These are phyloP conservation scores for Daldinia concentrica DNA, from an alignment of 495 filamentous ascomycete species.

Conservation along the genomic window DNA sequence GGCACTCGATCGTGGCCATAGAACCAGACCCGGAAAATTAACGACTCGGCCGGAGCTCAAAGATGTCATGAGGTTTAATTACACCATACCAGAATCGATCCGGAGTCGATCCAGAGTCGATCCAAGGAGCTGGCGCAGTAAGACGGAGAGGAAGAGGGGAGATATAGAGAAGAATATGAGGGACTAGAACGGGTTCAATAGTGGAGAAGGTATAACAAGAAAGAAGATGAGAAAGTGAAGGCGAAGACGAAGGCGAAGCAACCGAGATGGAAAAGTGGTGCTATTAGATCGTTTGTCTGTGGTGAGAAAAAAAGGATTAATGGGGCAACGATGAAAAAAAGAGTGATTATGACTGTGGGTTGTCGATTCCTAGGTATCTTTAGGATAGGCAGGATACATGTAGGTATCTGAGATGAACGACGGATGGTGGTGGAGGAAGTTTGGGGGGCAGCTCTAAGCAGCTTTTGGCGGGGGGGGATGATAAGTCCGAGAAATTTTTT, in stretches of 20 bases:
- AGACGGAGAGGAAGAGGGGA: not conserved
- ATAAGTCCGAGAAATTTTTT: constrained; percentile 42
- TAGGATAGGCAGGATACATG: not conserved
- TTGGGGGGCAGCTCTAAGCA: constrained; percentile 38
- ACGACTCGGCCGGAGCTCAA: constrained; percentile 45
- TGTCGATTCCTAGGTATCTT: constrained; percentile 8
- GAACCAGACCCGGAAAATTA: constrained; percentile 37
- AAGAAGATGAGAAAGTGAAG: not conserved
- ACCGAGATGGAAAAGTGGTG: not conserved
- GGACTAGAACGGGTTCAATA: not conserved
- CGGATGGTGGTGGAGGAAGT: constrained; percentile 43
- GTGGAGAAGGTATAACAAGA: not conserved
- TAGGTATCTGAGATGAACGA: constrained; percentile 15
- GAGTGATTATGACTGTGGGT: constrained; percentile 11
- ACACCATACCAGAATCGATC: constrained; percentile 29
- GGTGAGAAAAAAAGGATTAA: not conserved
- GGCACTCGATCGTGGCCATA: constrained; percentile 31
- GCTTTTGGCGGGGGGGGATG: constrained; percentile 39
- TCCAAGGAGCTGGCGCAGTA: constrained; percentile 5
- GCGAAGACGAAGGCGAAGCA: not conserved
- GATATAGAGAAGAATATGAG: not conserved
- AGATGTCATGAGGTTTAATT: constrained; percentile 32
- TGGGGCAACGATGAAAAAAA: not conserved
- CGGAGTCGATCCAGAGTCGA: constrained; percentile 5
- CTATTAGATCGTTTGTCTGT: not conserved